Percentiles rank a stretch among this genome's conserved stretches.
phyloP scores from a whole-genome alignment of 148 eudicot species.

The Camellia japonica region DNA sequence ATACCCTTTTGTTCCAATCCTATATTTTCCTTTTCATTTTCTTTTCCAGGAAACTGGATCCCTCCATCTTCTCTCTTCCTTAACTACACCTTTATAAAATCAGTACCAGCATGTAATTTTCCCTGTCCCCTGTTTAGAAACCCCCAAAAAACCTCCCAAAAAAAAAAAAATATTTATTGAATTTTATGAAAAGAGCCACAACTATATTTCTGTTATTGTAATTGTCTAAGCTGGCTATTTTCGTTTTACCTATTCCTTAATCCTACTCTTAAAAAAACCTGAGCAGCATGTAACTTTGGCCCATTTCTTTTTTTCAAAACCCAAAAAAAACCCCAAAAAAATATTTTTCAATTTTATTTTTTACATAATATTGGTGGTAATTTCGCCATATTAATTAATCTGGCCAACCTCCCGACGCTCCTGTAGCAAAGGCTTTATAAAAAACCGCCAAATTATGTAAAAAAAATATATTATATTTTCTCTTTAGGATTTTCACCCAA shows the following conservation, averaged over 20 bases:
- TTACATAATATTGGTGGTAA: neutral
- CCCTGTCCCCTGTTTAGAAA: too few relatives aligned
- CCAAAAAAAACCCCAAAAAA: conserved; percentile 18
- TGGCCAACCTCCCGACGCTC: neutral
- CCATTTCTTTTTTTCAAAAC: neutral
- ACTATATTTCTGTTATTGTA: neutral
- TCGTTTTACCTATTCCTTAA: conserved; percentile 34
- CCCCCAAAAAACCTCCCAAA: too few relatives aligned
- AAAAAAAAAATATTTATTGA: neutral
- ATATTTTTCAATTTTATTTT: neutral
- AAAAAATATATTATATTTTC: neutral
- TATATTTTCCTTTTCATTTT: too few relatives aligned
- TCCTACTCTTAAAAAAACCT: conserved; percentile 42
- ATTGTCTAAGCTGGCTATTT: conserved; percentile 30
- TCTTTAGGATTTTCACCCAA: conserved; percentile 1
- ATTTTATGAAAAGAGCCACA: too few relatives aligned
- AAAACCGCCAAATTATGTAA: conserved; percentile 8
- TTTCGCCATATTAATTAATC: neutral
- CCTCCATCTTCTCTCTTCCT: conserved; percentile 9
- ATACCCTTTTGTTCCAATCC: too few relatives aligned
- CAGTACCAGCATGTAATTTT: too few relatives aligned
- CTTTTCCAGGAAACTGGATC: conserved; percentile 11
- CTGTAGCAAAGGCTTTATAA: neutral
- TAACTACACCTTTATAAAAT: neutral
- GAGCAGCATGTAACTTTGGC: conserved; percentile 45